Evolutionary conservation across 768 basidiomycete genomes (phyloP).

Genomic region (Leccinum incarnatum): DNA sequence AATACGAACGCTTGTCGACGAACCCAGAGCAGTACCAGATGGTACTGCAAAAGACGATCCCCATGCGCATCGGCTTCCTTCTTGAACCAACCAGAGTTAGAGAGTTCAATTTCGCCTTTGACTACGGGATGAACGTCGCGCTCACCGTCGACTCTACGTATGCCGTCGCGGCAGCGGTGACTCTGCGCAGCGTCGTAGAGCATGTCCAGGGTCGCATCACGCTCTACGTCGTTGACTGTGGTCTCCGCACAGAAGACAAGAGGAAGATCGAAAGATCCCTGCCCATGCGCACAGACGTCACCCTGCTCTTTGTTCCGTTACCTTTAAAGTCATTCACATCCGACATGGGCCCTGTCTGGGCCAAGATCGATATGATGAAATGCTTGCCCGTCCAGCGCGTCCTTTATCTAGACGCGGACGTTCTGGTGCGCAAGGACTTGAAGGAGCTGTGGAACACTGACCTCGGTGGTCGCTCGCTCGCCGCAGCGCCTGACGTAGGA

Average conservation of each 20-base stretch:
- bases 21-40: slow-evolving; percentile 45
- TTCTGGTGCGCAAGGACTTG: slow-evolving; percentile 42
- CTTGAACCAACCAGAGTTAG: slow-evolving; percentile 8
- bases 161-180: slow-evolving; percentile 48
- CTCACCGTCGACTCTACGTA: slow-evolving; percentile 43
- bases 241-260: slow-evolving; percentile 37
- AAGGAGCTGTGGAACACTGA: slow-evolving; percentile 44
- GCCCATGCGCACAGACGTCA: slow-evolving; percentile 29
- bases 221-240: slow-evolving; percentile 51
- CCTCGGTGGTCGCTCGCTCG: slow-evolving; percentile 41
- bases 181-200: slow-evolving; percentile 41
- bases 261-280: slow-evolving; percentile 32
- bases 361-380: slow-evolving; percentile 47
- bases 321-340: slow-evolving; percentile 30
- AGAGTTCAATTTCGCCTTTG: slow-evolving; percentile 27
- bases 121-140: slow-evolving; percentile 49
- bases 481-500: slow-evolving; percentile 48
- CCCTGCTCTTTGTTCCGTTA: slow-evolving; percentile 42
- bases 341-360: slow-evolving; percentile 40
- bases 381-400: slow-evolving; percentile 49
- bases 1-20: slow-evolving; percentile 43
- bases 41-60: slow-evolving; percentile 46
- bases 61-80: slow-evolving; percentile 54
- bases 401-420: slow-evolving; percentile 54
- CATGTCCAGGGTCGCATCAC: slow-evolving; percentile 39